A percentile compares a stretch with the other conserved stretches of the same genome.
These are phyloP conservation scores for Fomitopsis pulvina DNA, from an alignment of 768 basidiomycete genomes.

Conservation along the genomic window DNA sequence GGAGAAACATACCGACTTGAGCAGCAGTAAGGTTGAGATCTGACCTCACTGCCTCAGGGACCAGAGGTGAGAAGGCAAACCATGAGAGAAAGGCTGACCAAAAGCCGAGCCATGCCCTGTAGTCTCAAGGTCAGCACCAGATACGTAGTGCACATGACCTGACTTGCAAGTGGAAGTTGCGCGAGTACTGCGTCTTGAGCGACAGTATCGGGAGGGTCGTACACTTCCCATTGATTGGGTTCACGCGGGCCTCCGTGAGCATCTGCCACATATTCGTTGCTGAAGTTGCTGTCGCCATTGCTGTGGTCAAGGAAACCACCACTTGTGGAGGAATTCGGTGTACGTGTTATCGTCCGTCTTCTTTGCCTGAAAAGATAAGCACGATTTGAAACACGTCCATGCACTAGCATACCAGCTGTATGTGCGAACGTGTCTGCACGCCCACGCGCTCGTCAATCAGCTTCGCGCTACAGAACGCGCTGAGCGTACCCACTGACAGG, in stretches of 20 bases:
- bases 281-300: background rate
- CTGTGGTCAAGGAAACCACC: background rate
- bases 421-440: no score
- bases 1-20: slow-evolving; percentile 34
- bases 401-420: no score
- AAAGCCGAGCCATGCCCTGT: slow-evolving; percentile 34
- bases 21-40: slow-evolving; percentile 43
- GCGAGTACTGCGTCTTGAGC: slow-evolving; percentile 38
- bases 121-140: background rate
- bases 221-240: slow-evolving; percentile 46
- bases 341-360: no score
- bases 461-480: no score
- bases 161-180: slow-evolving; percentile 44
- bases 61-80: slow-evolving; percentile 60
- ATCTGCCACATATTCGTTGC: slow-evolving; percentile 4
- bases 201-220: slow-evolving; percentile 47
- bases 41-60: slow-evolving; percentile 46
- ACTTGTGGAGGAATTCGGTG: background rate
- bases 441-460: no score
- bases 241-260: slow-evolving; percentile 24
- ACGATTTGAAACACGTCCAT: no score
- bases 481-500: no score
- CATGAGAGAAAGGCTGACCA: slow-evolving; percentile 45
- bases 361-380: no score
- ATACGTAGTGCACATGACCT: background rate